phyloP scores from a whole-genome alignment of 441 rosid genomes.

The Croton laevigatus region DNA sequence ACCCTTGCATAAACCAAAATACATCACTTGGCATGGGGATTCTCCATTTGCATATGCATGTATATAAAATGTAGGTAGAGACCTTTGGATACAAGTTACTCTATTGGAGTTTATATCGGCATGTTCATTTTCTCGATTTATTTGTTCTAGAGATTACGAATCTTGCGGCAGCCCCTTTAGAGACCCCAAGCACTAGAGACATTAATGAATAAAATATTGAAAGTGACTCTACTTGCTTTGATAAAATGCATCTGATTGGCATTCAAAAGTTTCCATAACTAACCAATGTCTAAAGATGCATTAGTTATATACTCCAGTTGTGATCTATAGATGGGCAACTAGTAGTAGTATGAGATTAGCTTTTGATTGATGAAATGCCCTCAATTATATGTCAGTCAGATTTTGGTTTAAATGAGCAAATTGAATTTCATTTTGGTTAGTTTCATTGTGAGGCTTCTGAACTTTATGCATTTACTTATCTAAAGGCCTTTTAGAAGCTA shows the following conservation, averaged over 20 bases:
- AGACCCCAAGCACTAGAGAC: too few species aligned
- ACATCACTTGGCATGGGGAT: not conserved
- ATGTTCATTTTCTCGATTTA: not conserved
- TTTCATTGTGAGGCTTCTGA: too few species aligned
- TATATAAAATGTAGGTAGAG: not conserved
- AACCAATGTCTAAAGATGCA: not conserved
- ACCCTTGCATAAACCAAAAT: not conserved
- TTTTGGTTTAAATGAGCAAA: not conserved
- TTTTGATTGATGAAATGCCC: not conserved
- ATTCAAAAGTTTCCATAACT: not conserved
- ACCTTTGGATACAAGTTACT: not conserved
- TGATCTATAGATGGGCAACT: not conserved
- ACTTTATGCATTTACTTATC: too few species aligned
- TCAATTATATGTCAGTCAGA: not conserved
- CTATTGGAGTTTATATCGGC: not conserved
- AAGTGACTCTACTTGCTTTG: not conserved
- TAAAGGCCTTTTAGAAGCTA: not conserved
- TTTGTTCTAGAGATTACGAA: too few species aligned
- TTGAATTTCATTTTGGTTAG: not conserved
- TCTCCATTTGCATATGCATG: not conserved
- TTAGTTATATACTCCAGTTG: not conserved
- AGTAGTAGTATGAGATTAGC: not conserved
- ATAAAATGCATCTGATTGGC: not conserved
- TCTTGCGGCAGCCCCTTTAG: too few species aligned
- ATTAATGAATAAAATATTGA: not conserved